A percentile compares a stretch with the other conserved stretches of the same genome.
Evolutionary conservation across 805 yeast species (phyloP).

Genomic region (Blastobotrys attinorum): DNA sequence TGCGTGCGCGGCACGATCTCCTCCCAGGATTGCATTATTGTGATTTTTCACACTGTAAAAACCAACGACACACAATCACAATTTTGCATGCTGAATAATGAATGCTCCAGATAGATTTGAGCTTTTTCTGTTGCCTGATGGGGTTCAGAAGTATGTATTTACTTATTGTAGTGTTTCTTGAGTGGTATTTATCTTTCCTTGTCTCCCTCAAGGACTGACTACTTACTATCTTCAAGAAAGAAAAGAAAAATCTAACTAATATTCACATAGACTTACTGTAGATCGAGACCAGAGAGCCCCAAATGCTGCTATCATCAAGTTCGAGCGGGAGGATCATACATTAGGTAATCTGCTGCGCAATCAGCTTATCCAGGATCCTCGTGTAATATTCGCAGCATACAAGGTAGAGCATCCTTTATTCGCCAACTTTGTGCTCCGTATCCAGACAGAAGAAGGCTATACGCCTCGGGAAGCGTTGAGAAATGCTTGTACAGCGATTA

Average conservation of each 20-base stretch:
- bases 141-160: conserved; percentile 75
- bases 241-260: background rate
- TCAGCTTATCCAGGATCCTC: conserved; percentile 75
- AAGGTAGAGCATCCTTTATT: conserved; percentile 97
- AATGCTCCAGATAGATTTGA: conserved; percentile 99
- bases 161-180: no score
- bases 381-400: conserved; percentile 94
- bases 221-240: background rate
- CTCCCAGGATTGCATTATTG: no score
- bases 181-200: no score
- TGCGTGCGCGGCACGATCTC: no score
- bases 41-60: no score
- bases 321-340: conserved; percentile 97
- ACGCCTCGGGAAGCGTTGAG: conserved; percentile 84
- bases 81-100: no score
- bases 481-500: conserved; percentile 80
- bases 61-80: no score
- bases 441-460: conserved; percentile 94
- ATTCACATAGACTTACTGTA: conserved; percentile 52
- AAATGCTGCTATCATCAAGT: conserved; percentile 84
- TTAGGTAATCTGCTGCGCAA: conserved; percentile 83
- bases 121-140: conserved; percentile 93
- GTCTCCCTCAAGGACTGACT: background rate
- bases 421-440: conserved; percentile 88
- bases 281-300: conserved; percentile 94